A percentile compares a stretch with the other conserved stretches of the same genome.
phyloP scores from a whole-genome alignment of 1,139 yeast genomes.

The Yamadazyma aaseri region DNA sequence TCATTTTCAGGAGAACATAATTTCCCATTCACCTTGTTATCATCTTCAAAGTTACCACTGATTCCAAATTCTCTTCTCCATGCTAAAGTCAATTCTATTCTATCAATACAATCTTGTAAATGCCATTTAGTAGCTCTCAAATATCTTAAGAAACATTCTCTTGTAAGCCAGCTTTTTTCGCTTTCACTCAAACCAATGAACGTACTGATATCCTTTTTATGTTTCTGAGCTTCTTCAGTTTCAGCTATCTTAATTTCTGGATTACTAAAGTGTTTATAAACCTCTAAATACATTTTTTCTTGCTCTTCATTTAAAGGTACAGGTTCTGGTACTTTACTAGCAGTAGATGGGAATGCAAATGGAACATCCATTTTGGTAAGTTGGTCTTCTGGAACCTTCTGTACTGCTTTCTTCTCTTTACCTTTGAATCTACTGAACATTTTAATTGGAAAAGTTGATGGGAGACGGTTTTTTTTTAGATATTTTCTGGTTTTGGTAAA shows the following conservation, averaged over 20 bases:
- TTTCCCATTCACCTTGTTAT: slow-evolving; percentile 34
- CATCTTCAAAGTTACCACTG: slow-evolving; percentile 27
- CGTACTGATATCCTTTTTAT: slow-evolving; percentile 18
- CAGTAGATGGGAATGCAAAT: slow-evolving; percentile 48
- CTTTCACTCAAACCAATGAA: slow-evolving; percentile 22
- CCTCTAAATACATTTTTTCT: slow-evolving; percentile 53
- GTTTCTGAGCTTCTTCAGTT: slow-evolving; percentile 38
- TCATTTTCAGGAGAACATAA: slow-evolving; percentile 38
- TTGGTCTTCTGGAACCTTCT: slow-evolving; percentile 10
- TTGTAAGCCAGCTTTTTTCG: slow-evolving; percentile 47
- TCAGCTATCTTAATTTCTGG: slow-evolving; percentile 38
- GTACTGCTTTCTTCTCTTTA: slow-evolving; percentile 13
- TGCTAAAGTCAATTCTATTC: slow-evolving; percentile 43
- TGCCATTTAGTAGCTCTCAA: slow-evolving; percentile 50
- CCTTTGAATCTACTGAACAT: slow-evolving; percentile 21
- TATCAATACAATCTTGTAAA: slow-evolving; percentile 35
- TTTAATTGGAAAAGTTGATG: no score
- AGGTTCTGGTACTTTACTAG: slow-evolving; percentile 52
- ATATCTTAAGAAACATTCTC: slow-evolving; percentile 49
- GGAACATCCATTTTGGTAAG: slow-evolving; percentile 39
- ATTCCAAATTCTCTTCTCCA: slow-evolving; percentile 52
- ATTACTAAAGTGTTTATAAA: slow-evolving; percentile 57
- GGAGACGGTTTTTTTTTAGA: background rate
- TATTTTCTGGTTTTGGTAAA: background rate
- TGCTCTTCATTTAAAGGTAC: slow-evolving; percentile 53